A percentile compares a stretch with the other conserved stretches of the same genome.
Evolutionary conservation across 148 eudicot species (phyloP).

Genomic region (Rhododendron mucronatum): DNA sequence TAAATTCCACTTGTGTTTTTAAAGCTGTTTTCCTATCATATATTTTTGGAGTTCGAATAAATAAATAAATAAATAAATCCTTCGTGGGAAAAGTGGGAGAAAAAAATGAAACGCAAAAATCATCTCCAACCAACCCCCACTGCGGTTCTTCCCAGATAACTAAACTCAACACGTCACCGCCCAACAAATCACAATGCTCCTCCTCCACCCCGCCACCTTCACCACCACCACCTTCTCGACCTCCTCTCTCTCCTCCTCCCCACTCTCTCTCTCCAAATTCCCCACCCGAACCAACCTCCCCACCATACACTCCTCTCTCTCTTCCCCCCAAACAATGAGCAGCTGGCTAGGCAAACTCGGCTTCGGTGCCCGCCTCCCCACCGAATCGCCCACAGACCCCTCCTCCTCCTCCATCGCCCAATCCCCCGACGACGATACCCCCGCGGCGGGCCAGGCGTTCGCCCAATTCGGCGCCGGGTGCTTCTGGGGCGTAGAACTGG

Average conservation of each 20-base stretch:
- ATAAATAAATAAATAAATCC: no score
- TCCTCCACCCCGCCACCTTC: no score
- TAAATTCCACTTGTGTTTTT: no score
- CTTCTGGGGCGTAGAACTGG: constrained; percentile 47
- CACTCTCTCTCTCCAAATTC: constrained; percentile 6
- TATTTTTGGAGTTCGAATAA: no score
- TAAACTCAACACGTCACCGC: constrained; percentile 12
- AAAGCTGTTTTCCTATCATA: no score
- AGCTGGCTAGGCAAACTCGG: constrained; percentile 33
- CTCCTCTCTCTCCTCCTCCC: not conserved
- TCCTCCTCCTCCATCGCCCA: constrained; percentile 25
- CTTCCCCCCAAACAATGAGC: constrained; percentile 19
- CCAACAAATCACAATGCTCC: not conserved
- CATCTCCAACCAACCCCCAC: not conserved
- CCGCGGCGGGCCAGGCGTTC: constrained; percentile 34
- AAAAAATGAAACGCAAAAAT: not conserved
- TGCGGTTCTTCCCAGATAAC: not conserved
- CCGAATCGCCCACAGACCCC: constrained; percentile 20
- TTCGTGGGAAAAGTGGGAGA: not conserved
- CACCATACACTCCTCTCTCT: not conserved
- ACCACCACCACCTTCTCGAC: not conserved
- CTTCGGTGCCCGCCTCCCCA: constrained; percentile 28
- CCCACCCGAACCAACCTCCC: not conserved
- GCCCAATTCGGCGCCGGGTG: constrained; percentile 48
- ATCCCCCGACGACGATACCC: constrained; percentile 31